Percentiles rank a stretch among this genome's conserved stretches.
These are phyloP conservation scores for Dioscorea zingiberensis DNA, from an alignment of 106 monocot species.

Conservation along the genomic window DNA sequence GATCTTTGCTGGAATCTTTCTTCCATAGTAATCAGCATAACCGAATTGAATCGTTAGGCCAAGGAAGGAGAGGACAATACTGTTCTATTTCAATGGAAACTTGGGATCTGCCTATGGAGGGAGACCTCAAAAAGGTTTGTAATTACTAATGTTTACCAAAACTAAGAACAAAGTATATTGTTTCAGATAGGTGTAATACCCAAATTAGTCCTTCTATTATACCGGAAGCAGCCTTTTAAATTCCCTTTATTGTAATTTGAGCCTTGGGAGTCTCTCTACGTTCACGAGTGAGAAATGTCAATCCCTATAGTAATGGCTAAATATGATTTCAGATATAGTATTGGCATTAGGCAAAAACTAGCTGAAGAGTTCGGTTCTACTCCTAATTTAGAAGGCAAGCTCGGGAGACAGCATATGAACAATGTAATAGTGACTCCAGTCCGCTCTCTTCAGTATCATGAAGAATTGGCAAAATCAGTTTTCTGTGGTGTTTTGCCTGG, in stretches of 20 bases:
- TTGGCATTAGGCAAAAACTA: constrained; percentile 83
- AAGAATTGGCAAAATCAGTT: constrained; percentile 64
- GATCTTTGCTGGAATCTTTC: too few relatives aligned
- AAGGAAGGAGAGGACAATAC: constrained; percentile 44
- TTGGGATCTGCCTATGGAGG: constrained; percentile 84
- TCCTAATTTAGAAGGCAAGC: constrained; percentile 72
- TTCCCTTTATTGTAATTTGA: too few relatives aligned
- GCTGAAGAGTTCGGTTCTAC: constrained; percentile 82
- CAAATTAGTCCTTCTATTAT: too few relatives aligned
- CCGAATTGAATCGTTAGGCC: constrained; percentile 38
- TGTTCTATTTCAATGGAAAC: constrained; percentile 98
- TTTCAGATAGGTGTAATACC: too few relatives aligned
- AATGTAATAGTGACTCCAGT: constrained; percentile 71
- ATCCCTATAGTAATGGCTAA: too few relatives aligned
- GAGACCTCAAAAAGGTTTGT: constrained; percentile 81
- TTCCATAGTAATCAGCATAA: too few relatives aligned
- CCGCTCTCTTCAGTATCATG: constrained; percentile 47
- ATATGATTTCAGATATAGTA: constrained; percentile 67
- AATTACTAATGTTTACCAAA: too few relatives aligned
- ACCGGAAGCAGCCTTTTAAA: too few relatives aligned
- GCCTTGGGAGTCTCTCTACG: too few relatives aligned
- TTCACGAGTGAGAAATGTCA: too few relatives aligned
- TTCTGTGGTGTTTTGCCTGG: constrained; percentile 97
- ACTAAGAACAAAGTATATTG: too few relatives aligned
- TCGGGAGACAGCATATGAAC: constrained; percentile 58